Evolutionary conservation across 2,329 filamentous ascomycete genomes (phyloP).

Genomic region (Pyrenochaeta sp.): DNA sequence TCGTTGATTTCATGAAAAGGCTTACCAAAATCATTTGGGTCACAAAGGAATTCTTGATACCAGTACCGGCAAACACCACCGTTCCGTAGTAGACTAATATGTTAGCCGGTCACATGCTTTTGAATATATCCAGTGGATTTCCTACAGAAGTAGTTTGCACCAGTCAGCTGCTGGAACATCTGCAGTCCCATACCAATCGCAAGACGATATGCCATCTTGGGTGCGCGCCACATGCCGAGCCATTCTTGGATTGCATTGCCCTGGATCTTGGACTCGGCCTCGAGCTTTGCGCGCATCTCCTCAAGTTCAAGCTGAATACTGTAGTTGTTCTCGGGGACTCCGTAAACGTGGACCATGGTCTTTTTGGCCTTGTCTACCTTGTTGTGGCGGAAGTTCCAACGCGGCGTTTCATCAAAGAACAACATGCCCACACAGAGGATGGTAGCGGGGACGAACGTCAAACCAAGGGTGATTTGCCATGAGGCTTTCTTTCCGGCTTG

Average conservation of each 20-base stretch:
- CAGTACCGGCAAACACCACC: conserved; percentile 50
- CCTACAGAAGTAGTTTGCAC: conserved; percentile 60
- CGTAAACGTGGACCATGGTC: conserved; percentile 62
- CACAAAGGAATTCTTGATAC: conserved; percentile 53
- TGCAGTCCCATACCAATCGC: conserved; percentile 68
- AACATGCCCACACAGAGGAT: conserved; percentile 62
- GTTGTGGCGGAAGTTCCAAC: conserved; percentile 62
- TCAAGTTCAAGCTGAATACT: conserved; percentile 59
- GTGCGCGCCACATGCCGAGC: conserved; percentile 68
- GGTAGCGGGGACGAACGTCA: conserved; percentile 62
- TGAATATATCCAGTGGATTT: too few relatives aligned
- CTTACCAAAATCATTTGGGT: conserved; percentile 55
- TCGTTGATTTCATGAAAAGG: conserved; percentile 3
- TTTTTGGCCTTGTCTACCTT: conserved; percentile 57
- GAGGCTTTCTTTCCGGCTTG: conserved; percentile 54
- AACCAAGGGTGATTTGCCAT: conserved; percentile 69
- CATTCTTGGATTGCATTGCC: conserved; percentile 55
- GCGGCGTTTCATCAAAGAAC: conserved; percentile 63
- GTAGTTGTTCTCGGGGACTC: conserved; percentile 62
- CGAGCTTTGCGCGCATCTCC: conserved; percentile 63
- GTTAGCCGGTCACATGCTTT: too few relatives aligned
- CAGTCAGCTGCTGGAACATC: conserved; percentile 71
- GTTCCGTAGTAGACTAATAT: conserved; percentile 62
- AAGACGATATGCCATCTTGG: conserved; percentile 71
- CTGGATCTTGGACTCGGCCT: conserved; percentile 53